Base-by-base conservation (phyloP, 1,284 basidiomycete species). In the Stygiomarasmius scandens region DNA sequence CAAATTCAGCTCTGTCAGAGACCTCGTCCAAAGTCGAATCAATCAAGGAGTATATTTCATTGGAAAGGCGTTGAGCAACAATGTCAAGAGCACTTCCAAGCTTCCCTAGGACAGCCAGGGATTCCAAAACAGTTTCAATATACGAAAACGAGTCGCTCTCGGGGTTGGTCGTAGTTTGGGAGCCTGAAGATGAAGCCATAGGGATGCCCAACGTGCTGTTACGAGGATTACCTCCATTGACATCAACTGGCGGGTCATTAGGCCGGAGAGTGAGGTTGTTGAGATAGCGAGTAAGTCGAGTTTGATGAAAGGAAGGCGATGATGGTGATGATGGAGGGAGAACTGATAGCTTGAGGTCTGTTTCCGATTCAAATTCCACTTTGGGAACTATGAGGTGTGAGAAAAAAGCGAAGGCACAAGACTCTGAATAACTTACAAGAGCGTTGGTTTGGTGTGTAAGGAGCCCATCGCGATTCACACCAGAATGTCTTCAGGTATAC, bases 401-500 rank as follows among this genome's bases (percentile, higher is more conserved):
- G 49, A n/a, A 20, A 27, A n/a, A 23, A n/a, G 25, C 27, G 34
- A 25, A 52, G 27, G 14, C 16, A 12, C 43, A 19, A 43, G 16
- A 59, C 41, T 45, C 32, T 44, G 9, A 55, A 58, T 22, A 10
- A 77, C 90, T 74, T 67, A 95, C 95, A 80, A 9, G 74, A 71
- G 54, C 86, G 82, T 71, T 98, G 96, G 49, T 92, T 92, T 0
- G 90, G 87, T 9, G 80, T 76, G 71, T 98, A 98, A 0, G 90
- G 75, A 24, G 85, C 80, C 97, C 97, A 99, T 47, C 96, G 85
- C 9, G 86, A 84, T 64, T 99, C 96, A 69, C 92, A 96, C 86
- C 95, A 98, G 71, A 95, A 96, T 6, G 91, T 94, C 70, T 97
- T 98, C 58, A 99, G 84, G 72, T 98, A 99, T n/a, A 99, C 76